Evolutionary conservation across 331 rosid species (phyloP).

Genomic region (Pyrus hybrid): DNA sequence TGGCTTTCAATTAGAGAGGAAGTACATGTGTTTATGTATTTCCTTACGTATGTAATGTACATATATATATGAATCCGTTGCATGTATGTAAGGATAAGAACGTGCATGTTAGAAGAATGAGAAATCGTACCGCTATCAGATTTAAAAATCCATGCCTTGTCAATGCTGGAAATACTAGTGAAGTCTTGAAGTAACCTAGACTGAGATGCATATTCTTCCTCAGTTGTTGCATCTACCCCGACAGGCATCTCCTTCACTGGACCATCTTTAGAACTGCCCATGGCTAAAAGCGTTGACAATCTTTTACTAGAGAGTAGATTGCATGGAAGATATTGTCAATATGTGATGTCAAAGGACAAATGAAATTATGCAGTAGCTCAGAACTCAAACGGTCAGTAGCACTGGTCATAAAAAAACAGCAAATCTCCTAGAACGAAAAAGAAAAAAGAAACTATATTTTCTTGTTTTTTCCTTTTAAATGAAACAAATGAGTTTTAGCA

Average conservation of each 20-base stretch:
- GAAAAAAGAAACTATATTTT: background rate
- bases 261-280: slow-evolving; percentile 42
- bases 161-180: slow-evolving; percentile 48
- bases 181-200: slow-evolving; percentile 67
- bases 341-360: background rate
- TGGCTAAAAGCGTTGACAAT: slow-evolving; percentile 27
- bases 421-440: background rate
- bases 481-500: background rate
- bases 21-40: background rate
- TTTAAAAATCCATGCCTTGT: slow-evolving; percentile 72
- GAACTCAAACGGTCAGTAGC: background rate
- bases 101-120: background rate
- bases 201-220: slow-evolving; percentile 55
- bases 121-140: slow-evolving; percentile 32
- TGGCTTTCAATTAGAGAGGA: background rate
- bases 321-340: background rate
- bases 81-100: background rate
- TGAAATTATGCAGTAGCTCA: background rate
- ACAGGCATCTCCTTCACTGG: slow-evolving; percentile 31
- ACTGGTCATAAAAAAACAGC: background rate
- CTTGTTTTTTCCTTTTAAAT: background rate
- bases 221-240: slow-evolving; percentile 44
- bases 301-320: slow-evolving; percentile 21
- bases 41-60: background rate
- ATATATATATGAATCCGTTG: background rate